Base-by-base conservation (phyloP, 108 stramenopile genomes). In the Conticribra guillardii region DNA sequence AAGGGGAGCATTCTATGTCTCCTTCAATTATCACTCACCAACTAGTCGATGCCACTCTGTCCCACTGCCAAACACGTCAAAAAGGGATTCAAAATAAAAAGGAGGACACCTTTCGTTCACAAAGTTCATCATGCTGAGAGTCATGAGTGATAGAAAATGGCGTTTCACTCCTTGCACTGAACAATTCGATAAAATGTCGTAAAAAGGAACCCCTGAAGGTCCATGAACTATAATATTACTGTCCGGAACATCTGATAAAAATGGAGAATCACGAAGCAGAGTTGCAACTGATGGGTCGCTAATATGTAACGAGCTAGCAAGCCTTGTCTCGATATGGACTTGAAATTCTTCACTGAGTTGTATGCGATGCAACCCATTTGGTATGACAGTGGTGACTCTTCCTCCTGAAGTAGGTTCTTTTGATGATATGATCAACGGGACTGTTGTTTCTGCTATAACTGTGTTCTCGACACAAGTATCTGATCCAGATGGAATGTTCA, bases 341-440 rank as follows among this genome's bases (percentile, higher is more conserved):
- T 90, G 85, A 67, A 88, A 92, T 2, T 21, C 64, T 32, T 85
- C 68, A 17, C 90, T 88, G 17, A 95, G 72, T 58, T 85, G 88
- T n/a, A 95, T 67, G 32, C 91, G 64, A 44, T 95, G 93, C 30
- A 71, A 64, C 29, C 87, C 93, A 79, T 95, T 91, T 1, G 91
- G 93, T 55, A 95, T 92, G 21, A 92, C 62, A 19, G 89, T 92
- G 21, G 85, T 79, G n/a, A 85, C 83, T 64, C 83, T 73, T 24
- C 47, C 72, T 9, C 86, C 79, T 4, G 85, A 74, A 33, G 48
- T 64, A 8, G 83, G 59, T 52, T 90, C 89, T 22, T 84, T 84
- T 0, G 86, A 81, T 24, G 81, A 81, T 14, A 82, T 84, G 47
- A 85, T 87, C 24, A 95, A 71, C 17, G 91, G 93, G 23, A 95